phyloP scores from a whole-genome alignment of 192 early-diverging fungal species.

The Podila verticillata region DNA sequence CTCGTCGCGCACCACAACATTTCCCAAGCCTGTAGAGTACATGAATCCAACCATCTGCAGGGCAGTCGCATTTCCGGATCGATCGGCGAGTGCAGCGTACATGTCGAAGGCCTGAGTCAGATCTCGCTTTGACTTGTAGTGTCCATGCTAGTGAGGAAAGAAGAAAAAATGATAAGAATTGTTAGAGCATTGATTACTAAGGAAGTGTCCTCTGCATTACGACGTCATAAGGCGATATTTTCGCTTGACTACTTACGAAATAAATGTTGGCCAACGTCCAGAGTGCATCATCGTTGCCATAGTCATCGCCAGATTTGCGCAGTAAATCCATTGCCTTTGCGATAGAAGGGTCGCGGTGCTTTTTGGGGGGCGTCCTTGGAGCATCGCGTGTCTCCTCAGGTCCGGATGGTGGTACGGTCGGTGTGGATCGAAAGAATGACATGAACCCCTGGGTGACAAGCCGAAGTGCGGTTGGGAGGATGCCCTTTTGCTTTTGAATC shows the following conservation, averaged over 20 bases:
- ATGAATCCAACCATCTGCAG: slow-evolving; percentile 92
- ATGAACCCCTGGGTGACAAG: slow-evolving; percentile 44
- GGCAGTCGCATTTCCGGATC: slow-evolving; percentile 80
- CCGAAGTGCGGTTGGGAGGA: slow-evolving; percentile 35
- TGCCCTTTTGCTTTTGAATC: slow-evolving; percentile 44
- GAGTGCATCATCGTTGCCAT: slow-evolving; percentile 64
- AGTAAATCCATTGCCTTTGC: slow-evolving; percentile 55
- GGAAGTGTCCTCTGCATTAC: neutral
- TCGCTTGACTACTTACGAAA: slow-evolving; percentile 62
- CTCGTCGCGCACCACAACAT: slow-evolving; percentile 70
- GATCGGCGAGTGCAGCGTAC: slow-evolving; percentile 69
- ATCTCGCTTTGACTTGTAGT: slow-evolving; percentile 67
- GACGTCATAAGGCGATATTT: neutral
- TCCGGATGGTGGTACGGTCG: slow-evolving; percentile 8
- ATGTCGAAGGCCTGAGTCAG: slow-evolving; percentile 67
- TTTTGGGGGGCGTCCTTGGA: neutral
- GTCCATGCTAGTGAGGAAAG: slow-evolving; percentile 57
- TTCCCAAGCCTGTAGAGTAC: slow-evolving; percentile 90
- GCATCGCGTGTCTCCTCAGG: slow-evolving; percentile 1
- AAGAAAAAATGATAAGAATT: neutral
- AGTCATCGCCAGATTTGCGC: slow-evolving; percentile 55
- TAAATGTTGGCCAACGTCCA: slow-evolving; percentile 77
- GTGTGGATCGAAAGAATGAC: slow-evolving; percentile 32
- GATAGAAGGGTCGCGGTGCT: slow-evolving; percentile 25
- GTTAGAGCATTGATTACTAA: too few species aligned